These are phyloP conservation scores for Hammondia hammondi DNA, from an alignment of 169 alveolate genomes.

Conservation along the genomic window DNA sequence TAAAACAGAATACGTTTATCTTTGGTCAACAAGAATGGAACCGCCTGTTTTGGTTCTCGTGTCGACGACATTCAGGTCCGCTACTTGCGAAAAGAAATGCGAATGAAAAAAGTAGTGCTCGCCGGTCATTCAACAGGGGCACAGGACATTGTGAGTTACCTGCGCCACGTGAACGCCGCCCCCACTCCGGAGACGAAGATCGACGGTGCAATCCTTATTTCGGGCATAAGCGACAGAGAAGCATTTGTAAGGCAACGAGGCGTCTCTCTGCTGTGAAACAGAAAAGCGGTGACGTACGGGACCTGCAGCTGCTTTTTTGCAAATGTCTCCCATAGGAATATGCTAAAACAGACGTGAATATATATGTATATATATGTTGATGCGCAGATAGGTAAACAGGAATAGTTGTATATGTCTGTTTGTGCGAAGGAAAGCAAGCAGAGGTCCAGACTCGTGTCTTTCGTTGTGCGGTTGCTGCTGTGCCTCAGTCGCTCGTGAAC, in stretches of 20 bases:
- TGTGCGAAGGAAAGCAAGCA: no score
- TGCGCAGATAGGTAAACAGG: neutral
- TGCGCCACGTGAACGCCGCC: neutral
- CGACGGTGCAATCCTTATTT: neutral
- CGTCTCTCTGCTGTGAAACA: neutral
- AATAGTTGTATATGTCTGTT: no score
- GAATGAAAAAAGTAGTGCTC: neutral
- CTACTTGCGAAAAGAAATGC: conserved; percentile 2
- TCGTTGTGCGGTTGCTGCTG: no score
- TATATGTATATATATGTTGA: neutral
- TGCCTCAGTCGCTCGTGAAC: neutral
- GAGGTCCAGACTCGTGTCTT: no score
- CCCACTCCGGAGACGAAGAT: neutral
- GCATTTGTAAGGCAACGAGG: neutral
- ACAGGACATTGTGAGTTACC: neutral
- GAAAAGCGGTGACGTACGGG: neutral
- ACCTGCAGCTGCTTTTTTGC: no score
- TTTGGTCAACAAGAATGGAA: no score
- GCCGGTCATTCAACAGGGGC: conserved; percentile 18
- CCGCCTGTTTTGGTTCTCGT: no score
- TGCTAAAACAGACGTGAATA: no score
- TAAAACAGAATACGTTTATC: no score
- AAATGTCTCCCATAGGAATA: no score
- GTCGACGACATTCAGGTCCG: neutral
- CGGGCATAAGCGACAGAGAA: conserved; percentile 3